A percentile compares a stretch with the other conserved stretches of the same genome.
phyloP scores from a whole-genome alignment of 345 rosid species.

The Acer negundo region DNA sequence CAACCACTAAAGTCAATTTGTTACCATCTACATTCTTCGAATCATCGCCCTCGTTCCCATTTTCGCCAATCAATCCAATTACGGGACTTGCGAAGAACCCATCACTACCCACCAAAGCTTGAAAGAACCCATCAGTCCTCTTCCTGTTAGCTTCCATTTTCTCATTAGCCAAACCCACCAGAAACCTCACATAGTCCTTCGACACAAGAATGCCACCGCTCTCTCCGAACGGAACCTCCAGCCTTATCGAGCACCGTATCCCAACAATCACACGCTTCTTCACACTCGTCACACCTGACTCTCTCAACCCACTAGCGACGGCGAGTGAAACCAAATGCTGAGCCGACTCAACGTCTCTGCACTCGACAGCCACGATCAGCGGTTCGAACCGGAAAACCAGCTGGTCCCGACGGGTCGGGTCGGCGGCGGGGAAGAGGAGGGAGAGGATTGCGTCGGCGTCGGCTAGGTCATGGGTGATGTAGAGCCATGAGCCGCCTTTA shows the following conservation, averaged over 20 bases:
- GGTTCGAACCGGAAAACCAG: slow-evolving; percentile 89
- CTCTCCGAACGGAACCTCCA: slow-evolving; percentile 88
- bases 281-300: slow-evolving; percentile 80
- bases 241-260: slow-evolving; percentile 74
- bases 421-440: slow-evolving; percentile 49
- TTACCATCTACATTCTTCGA: slow-evolving; percentile 25
- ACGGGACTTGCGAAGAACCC: slow-evolving; percentile 30
- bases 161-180: slow-evolving; percentile 71
- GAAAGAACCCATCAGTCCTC: slow-evolving; percentile 62
- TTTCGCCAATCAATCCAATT: slow-evolving; percentile 9
- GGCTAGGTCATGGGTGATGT: slow-evolving; percentile 68
- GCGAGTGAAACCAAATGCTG: slow-evolving; percentile 69
- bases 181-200: slow-evolving; percentile 64
- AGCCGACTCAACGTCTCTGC: slow-evolving; percentile 64
- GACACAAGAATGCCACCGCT: slow-evolving; percentile 52
- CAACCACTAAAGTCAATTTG: slow-evolving; percentile 4
- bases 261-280: slow-evolving; percentile 79
- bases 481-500: slow-evolving; percentile 86
- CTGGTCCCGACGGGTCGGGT: slow-evolving; percentile 17
- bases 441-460: slow-evolving; percentile 48
- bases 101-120: slow-evolving; percentile 35
- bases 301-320: slow-evolving; percentile 73
- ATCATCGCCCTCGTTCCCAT: slow-evolving; percentile 26
- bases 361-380: slow-evolving; percentile 78
- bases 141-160: slow-evolving; percentile 85